Evolutionary conservation across 768 basidiomycete genomes (phyloP).

Genomic region (Mycena vitilis): DNA sequence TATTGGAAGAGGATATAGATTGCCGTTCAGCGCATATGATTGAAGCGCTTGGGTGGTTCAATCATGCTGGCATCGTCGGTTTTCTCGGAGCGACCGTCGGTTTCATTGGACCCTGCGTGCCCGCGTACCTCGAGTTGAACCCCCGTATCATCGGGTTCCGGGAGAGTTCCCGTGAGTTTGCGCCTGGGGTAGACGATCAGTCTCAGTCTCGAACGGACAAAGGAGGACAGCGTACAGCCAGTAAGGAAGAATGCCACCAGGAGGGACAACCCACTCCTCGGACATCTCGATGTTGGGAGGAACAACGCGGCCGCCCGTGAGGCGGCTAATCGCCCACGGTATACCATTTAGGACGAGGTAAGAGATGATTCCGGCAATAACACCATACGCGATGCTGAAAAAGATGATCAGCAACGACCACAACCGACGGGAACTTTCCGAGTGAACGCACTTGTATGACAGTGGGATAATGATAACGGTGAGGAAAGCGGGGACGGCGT

Average conservation of each 20-base stretch:
- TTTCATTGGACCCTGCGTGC: slow-evolving; percentile 16
- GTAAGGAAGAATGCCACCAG: slow-evolving; percentile 72
- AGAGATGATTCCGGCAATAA: slow-evolving; percentile 81
- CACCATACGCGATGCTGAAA: slow-evolving; percentile 85
- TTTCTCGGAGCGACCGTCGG: slow-evolving; percentile 34
- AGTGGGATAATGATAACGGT: slow-evolving; percentile 84
- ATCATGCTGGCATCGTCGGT: slow-evolving; percentile 33
- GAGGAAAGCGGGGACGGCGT: slow-evolving; percentile 88
- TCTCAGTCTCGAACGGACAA: background rate
- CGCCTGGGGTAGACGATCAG: slow-evolving; percentile 14
- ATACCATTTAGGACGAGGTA: slow-evolving; percentile 80
- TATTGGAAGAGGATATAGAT: slow-evolving; percentile 8
- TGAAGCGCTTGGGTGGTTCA: slow-evolving; percentile 19
- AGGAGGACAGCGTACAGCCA: slow-evolving; percentile 67
- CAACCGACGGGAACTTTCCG: background rate
- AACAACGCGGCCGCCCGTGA: slow-evolving; percentile 66
- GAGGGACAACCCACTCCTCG: slow-evolving; percentile 79
- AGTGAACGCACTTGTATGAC: slow-evolving; percentile 72
- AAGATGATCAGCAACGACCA: slow-evolving; percentile 12
- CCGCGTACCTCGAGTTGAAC: slow-evolving; percentile 33
- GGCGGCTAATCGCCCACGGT: slow-evolving; percentile 66
- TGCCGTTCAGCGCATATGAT: slow-evolving; percentile 18
- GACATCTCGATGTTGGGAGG: slow-evolving; percentile 73
- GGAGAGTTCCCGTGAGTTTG: slow-evolving; percentile 12
- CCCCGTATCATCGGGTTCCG: slow-evolving; percentile 13